Evolutionary conservation across 2,329 filamentous ascomycete species (phyloP), one percentile per base, ranked within the genome.

Genomic region (Cladosporium sp.): DNA sequence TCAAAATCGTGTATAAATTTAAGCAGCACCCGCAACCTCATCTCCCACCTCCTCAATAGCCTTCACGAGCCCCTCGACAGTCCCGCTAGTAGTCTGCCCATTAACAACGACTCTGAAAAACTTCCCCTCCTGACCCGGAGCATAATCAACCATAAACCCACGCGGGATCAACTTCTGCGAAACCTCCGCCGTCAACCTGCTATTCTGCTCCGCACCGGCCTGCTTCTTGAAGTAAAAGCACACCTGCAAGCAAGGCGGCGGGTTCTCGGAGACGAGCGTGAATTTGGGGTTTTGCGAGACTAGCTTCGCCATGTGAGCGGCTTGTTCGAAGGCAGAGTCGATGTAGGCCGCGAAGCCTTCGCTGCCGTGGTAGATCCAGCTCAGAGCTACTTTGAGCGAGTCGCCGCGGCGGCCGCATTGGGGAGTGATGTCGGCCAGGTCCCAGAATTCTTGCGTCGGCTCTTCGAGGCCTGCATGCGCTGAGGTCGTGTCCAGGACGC

Each of bases 391-490:
- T 71, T 97, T 98, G 43, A 97, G 75, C 29, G 79, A 80, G 69
- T 97, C 93, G 12, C 84, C 90, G 27, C 88, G 79, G 0, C 93
- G 83, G 3, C 93, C 93, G 67, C 93, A 97, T 70, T 97, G 93
- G 30, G 95, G 80, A 1, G 92, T 96, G 51, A 97, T 72, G 62
- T 97, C 92, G 1, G 91, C 93, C 20, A 97, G 75, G 66, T 97
- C 93, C 82, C 87, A 95, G 11, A 89, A 75, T 52, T 92, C 85
- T 5, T 75, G 46, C 38, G 45, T 30, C 46, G 55, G 43, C 42
- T 62, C 51, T 33, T 67, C 57, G 30, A 59, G 54, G 52, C 65
- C 63, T 55, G 72, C 69, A 59, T 57, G 46, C 11, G 40, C 29
- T 3, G 43, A 40, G 5, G 20, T 38, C 22, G 49, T 49, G 29